Conservation (phyloP, 768 basidiomycete species). For the Serendipita sp. region DNA sequence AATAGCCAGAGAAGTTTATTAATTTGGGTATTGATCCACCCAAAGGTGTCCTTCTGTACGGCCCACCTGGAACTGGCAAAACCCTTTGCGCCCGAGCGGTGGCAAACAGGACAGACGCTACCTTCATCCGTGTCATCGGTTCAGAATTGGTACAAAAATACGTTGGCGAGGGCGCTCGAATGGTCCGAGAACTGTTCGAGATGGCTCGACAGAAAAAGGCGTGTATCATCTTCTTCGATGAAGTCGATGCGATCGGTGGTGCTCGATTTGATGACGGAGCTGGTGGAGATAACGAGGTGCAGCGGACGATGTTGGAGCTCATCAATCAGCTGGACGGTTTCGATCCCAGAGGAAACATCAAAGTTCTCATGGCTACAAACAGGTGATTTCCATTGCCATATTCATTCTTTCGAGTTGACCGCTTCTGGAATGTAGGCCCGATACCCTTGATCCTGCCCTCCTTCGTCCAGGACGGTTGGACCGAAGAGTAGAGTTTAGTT, state of each 20-base stretch:
- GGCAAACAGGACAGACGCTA: conserved; percentile 95
- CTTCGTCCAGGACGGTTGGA: conserved; percentile 92
- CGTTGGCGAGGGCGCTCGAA: conserved; percentile 95
- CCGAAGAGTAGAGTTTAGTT: conserved; percentile 87
- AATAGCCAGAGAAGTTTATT: conserved; percentile 93
- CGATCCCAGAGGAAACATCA: conserved; percentile 98
- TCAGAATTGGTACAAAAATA: conserved; percentile 99
- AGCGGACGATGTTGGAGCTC: conserved; percentile 96
- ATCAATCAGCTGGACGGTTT: conserved; percentile 99
- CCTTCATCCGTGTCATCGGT: conserved; percentile 97
- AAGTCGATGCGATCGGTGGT: conserved; percentile 95
- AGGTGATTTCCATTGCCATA: conserved; percentile 30
- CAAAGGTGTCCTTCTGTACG: conserved; percentile 90
- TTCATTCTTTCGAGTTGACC: conserved; percentile 7
- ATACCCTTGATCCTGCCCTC: conserved; percentile 93
- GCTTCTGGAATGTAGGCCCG: conserved; percentile 44
- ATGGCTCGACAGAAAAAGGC: conserved; percentile 99
- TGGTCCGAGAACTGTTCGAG: conserved; percentile 97
- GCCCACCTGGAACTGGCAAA: conserved; percentile 96
- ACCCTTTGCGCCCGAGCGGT: conserved; percentile 97
- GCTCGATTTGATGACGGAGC: conserved; percentile 97
- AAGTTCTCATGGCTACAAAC: conserved; percentile 99
- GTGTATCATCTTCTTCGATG: conserved; percentile 99
- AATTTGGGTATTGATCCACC: conserved; percentile 98
- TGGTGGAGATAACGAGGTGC: conserved; percentile 97